Evolutionary conservation across 177 flowering plant genomes (phyloP).

Genomic region (Vitis hybrid): DNA sequence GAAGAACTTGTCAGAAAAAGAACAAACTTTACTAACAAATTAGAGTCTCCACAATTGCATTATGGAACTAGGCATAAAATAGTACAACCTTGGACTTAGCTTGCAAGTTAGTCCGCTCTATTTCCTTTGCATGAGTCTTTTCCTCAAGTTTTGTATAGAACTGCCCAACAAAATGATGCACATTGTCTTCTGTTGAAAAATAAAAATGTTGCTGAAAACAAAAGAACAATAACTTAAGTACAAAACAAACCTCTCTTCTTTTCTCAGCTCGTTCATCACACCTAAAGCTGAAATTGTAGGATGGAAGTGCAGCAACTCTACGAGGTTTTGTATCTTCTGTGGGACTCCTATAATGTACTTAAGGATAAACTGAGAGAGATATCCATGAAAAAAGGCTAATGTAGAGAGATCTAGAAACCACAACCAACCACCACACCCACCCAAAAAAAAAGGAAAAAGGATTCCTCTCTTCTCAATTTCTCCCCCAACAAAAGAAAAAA

Average conservation of each 20-base stretch:
- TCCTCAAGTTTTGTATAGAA: conserved; percentile 91
- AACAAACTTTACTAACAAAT: not conserved
- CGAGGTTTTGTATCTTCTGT: conserved; percentile 52
- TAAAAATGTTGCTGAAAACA: not conserved
- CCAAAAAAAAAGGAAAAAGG: not conserved
- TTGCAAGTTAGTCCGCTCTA: conserved; percentile 70
- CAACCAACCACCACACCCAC: not conserved
- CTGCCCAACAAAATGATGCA: conserved; percentile 38
- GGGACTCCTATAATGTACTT: conserved; percentile 54
- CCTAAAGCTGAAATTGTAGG: conserved; percentile 83
- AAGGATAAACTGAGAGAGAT: conserved; percentile 39
- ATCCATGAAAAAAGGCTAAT: not conserved
- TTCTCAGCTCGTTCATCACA: conserved; percentile 95
- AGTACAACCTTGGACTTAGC: conserved; percentile 75
- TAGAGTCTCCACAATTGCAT: not conserved
- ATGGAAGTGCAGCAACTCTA: conserved; percentile 67
- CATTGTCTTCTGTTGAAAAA: conserved; percentile 5
- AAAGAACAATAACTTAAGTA: not conserved
- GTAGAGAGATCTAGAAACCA: not conserved
- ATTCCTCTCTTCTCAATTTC: not conserved
- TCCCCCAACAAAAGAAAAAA: not conserved
- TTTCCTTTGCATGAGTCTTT: conserved; percentile 81
- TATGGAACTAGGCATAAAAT: not conserved
- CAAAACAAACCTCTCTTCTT: conserved; percentile 74
- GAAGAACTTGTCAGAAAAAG: not conserved